Conservation (phyloP, 352 stramenopile genomes). For the Globisporangium orthogonon region DNA sequence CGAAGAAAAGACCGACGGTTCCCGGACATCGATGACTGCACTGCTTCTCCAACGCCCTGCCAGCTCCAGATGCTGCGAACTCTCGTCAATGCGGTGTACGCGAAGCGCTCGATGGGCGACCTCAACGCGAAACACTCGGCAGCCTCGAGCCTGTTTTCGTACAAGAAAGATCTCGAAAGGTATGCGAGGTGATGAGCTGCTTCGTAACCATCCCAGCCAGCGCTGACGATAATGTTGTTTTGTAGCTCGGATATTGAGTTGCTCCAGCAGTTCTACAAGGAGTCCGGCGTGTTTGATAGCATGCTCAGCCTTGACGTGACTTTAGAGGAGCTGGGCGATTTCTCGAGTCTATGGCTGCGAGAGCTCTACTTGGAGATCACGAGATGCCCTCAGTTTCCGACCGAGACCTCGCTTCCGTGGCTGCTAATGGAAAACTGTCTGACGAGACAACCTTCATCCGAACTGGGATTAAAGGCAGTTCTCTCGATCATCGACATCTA, state of each 20-base stretch:
- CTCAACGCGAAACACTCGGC: slow-evolving; percentile 34
- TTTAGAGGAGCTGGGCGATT: slow-evolving; percentile 45
- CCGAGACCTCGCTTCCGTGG: slow-evolving; percentile 79
- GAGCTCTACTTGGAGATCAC: slow-evolving; percentile 76
- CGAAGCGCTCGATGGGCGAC: slow-evolving; percentile 53
- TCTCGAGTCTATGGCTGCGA: slow-evolving; percentile 74
- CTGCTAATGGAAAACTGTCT: slow-evolving; percentile 63
- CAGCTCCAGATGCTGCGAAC: slow-evolving; percentile 55
- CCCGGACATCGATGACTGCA: slow-evolving; percentile 23
- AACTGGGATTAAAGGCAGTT: slow-evolving; percentile 21
- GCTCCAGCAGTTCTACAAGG: slow-evolving; percentile 47
- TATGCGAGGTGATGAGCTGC: slow-evolving; percentile 10
- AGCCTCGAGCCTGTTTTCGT: slow-evolving; percentile 40
- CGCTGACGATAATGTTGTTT: too few relatives aligned
- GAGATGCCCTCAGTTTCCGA: slow-evolving; percentile 72
- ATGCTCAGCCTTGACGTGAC: slow-evolving; percentile 52
- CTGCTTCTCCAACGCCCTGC: slow-evolving; percentile 21
- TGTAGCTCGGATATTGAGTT: slow-evolving; percentile 53
- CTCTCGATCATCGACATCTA: slow-evolving; percentile 78
- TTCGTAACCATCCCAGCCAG: too few relatives aligned
- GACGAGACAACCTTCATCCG: slow-evolving; percentile 7
- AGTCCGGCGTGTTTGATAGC: slow-evolving; percentile 34
- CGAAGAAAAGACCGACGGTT: slow-evolving; percentile 39
- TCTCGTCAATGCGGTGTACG: slow-evolving; percentile 53
- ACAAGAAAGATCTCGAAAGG: slow-evolving; percentile 79